Base-by-base conservation (phyloP, 306 rosid genomes). In the Herpetospermum pedunculosum region DNA sequence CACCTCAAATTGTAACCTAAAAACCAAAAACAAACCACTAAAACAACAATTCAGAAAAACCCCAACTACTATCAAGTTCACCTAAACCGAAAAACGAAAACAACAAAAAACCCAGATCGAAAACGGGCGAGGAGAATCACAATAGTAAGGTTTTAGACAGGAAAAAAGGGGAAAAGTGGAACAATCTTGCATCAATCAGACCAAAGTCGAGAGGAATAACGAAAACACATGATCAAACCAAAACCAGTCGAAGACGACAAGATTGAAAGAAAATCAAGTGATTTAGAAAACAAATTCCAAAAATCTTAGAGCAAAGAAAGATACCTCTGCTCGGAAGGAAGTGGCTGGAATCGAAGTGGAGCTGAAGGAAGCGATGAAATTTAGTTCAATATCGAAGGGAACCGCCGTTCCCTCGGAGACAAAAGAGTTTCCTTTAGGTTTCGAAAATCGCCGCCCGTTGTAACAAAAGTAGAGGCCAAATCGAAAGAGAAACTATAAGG, bases 361-460 rank as follows among this genome's bases (percentile, higher is more conserved):
- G 89, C 89, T 88, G 87, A 87, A 85, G 82, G 85, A 84, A 76
- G 59, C 52, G 57, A 75, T 80, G 75, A 55, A 77, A 46, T 34
- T 47, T 80, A 81, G 75, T 72, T 78, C 50, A 70, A 74, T 64
- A 79, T 74, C 49, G 79, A 26, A 32, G 70, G n/a, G 57, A 63
- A 73, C 53, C 76, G 41, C 76, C 62, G 49, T 74, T 77, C 72
- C 59, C 77, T 62, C 75, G 70, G 77, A 80, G 73, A 76, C 35
- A 54, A 58, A 54, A 60, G 63, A 80, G 82, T 86, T 82, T 69
- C 14, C 37, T 64, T 77, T 49, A 77, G 75, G 87, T 86, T 94
- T 90, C 94, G 93, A 89, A 91, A 94, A 87, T 83, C 92, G 85
- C 89, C 92, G 98, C 96, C 94, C 97, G 99, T 94, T 94, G 96